Evolutionary conservation across 768 basidiomycete species (phyloP), one percentile per base, ranked within the genome.

Genomic region (Rhizopogon vinicolor): DNA sequence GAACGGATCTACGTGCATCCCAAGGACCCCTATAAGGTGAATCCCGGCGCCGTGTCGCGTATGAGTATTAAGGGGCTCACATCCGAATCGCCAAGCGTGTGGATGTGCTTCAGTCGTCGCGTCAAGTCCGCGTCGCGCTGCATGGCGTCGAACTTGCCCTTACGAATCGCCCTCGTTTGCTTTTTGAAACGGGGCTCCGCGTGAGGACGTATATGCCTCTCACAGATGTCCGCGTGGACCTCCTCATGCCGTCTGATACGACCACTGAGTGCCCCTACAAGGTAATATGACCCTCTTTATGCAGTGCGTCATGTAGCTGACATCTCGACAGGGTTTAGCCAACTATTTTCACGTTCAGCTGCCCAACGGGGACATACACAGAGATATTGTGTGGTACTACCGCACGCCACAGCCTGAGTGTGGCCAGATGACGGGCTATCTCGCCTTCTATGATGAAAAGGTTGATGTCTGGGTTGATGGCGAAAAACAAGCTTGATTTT

Each of bases 1-100:
- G 84, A 87, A 46, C 66, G 80, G 53, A 76, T 86, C 33, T 81
- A 74, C 54, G 71, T 75, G 2, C 85, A 87, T 56, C 81, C 83
- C 7, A 86, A 82, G 60, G 85, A 87, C 63, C 84, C 85, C 1
- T 87, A 85, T 68, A 87, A 87, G 75, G 85, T 85, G 3, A 42
- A 64, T 55, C 14, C 43, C 9, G 33, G 16, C 41, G 4, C 25
- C 5, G 1, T 25, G 25, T 25, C 25, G 25, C 25, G 3, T 25
- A 25, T 25, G 25, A 25, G 25, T 25, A 25, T 25, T 25, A 25
- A 25, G 25, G 25, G 25, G 25, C 25, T 25, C 5, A 25, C 25
- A 25, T 28, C 19, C 19, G 16, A n/a, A 44, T 22, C 19, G 33
- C 25, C 6, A 54, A 87, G 85, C 80, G 86, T 13, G 68, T 86